These are phyloP conservation scores for Aspergillus hortae DNA, from an alignment of 2,329 filamentous ascomycete genomes.

Conservation along the genomic window DNA sequence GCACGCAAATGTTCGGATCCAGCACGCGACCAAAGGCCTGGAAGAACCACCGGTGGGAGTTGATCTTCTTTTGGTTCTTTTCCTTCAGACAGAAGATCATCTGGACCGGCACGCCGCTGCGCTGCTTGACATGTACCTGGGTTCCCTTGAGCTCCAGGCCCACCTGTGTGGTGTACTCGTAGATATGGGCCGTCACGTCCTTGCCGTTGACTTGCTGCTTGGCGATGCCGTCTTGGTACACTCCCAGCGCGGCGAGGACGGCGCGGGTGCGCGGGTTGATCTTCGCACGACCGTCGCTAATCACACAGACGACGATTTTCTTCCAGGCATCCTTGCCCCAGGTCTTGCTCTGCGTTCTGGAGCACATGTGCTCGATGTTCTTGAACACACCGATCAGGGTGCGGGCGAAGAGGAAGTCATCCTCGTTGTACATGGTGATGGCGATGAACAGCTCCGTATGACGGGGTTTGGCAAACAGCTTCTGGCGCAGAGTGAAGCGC, in stretches of 20 bases:
- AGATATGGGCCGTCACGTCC: slow-evolving; percentile 95
- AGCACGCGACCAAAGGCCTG: slow-evolving; percentile 89
- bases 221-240: slow-evolving; percentile 97
- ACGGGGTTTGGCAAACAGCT: slow-evolving; percentile 84
- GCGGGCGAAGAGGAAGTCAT: slow-evolving; percentile 90
- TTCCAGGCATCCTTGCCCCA: slow-evolving; percentile 99
- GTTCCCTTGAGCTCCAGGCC: slow-evolving; percentile 86
- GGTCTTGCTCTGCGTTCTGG: slow-evolving; percentile 85
- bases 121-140: slow-evolving; percentile 77
- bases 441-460: slow-evolving; percentile 96
- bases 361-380: slow-evolving; percentile 98
- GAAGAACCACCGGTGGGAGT: slow-evolving; percentile 99
- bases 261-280: slow-evolving; percentile 91
- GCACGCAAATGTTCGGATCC: slow-evolving; percentile 93
- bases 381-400: slow-evolving; percentile 98
- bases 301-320: slow-evolving; percentile 97
- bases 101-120: slow-evolving; percentile 83
- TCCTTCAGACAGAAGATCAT: slow-evolving; percentile 98
- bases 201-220: slow-evolving; percentile 97
- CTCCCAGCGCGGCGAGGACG: slow-evolving; percentile 85
- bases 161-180: slow-evolving; percentile 64
- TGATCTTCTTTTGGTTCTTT: slow-evolving; percentile 99
- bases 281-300: slow-evolving; percentile 94
- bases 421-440: slow-evolving; percentile 98
- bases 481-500: slow-evolving; percentile 87